Percentiles rank a stretch among this genome's conserved stretches.
Evolutionary conservation across 345 rosid genomes (phyloP).

Genomic region (Salix caprea): DNA sequence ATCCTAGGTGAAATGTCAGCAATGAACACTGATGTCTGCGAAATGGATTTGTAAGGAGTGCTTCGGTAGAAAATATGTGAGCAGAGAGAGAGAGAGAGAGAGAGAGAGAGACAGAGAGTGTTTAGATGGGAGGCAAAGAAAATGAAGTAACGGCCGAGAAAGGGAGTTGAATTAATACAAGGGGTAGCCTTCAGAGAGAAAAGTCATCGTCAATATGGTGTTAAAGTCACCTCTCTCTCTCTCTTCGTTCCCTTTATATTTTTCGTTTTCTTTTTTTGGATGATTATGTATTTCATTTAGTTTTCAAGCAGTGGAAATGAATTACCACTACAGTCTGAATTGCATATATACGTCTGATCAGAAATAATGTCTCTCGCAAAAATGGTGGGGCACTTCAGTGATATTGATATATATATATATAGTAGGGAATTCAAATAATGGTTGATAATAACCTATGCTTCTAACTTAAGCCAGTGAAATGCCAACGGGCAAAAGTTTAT

Average conservation of each 20-base stretch:
- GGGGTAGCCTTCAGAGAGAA: slow-evolving; percentile 21
- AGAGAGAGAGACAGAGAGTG: slow-evolving; percentile 16
- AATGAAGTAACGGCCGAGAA: slow-evolving; percentile 43
- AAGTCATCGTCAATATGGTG: slow-evolving; percentile 30
- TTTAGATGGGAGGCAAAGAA: slow-evolving; percentile 27
- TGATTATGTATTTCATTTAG: neutral
- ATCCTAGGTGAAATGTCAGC: slow-evolving; percentile 41
- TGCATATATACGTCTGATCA: slow-evolving; percentile 36
- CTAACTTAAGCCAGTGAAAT: slow-evolving; percentile 15
- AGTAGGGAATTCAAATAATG: neutral
- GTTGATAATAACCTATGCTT: slow-evolving; percentile 27
- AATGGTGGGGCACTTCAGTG: slow-evolving; percentile 33
- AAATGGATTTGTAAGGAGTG: slow-evolving; percentile 14
- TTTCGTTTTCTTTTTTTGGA: neutral
- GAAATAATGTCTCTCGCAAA: slow-evolving; percentile 35
- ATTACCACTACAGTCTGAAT: slow-evolving; percentile 15
- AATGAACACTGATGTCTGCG: slow-evolving; percentile 13
- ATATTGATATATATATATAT: neutral
- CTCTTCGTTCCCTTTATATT: neutral
- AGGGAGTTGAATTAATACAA: slow-evolving; percentile 47
- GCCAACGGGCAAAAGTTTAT: neutral
- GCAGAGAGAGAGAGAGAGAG: neutral
- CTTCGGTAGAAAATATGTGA: slow-evolving; percentile 13
- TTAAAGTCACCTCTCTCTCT: slow-evolving; percentile 1
- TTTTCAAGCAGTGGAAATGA: slow-evolving; percentile 13